A percentile compares a stretch with the other conserved stretches of the same genome.
phyloP scores from a whole-genome alignment of 176 grass and related monocot species.

The Cenchrus fungigraminus region DNA sequence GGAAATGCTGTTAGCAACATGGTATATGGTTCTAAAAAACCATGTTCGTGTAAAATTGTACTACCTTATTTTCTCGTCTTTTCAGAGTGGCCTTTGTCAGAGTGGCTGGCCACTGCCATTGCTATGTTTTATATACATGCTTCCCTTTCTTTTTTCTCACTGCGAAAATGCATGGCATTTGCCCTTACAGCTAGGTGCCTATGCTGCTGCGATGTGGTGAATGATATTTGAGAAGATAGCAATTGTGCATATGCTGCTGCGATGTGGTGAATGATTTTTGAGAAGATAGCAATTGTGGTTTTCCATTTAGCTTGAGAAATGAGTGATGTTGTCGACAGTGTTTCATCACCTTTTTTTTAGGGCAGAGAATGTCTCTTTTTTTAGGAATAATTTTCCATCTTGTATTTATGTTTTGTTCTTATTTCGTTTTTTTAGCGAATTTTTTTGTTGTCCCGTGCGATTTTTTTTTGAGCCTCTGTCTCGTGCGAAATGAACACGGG shows the following conservation, averaged over 20 bases:
- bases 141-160: background rate
- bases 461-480: too few species aligned
- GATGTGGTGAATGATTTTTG: background rate
- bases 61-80: background rate
- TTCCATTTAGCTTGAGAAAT: background rate
- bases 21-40: constrained; percentile 52
- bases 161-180: constrained; percentile 15
- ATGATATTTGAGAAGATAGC: background rate
- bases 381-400: background rate
- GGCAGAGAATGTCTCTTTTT: too few species aligned
- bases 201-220: background rate
- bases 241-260: background rate
- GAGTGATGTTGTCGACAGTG: background rate
- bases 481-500: background rate
- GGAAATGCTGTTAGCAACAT: constrained; percentile 30
- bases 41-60: constrained; percentile 43
- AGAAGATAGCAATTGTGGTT: background rate
- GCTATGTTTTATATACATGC: constrained; percentile 11
- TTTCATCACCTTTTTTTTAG: background rate
- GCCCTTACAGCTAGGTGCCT: background rate
- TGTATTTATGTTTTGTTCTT: too few species aligned
- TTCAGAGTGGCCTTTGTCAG: constrained; percentile 3
- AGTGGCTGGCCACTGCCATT: constrained; percentile 1
- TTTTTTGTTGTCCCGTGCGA: too few species aligned
- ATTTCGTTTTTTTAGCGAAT: too few species aligned